Evolutionary conservation across 768 basidiomycete species (phyloP).

Genomic region (Mycena leptocephala): DNA sequence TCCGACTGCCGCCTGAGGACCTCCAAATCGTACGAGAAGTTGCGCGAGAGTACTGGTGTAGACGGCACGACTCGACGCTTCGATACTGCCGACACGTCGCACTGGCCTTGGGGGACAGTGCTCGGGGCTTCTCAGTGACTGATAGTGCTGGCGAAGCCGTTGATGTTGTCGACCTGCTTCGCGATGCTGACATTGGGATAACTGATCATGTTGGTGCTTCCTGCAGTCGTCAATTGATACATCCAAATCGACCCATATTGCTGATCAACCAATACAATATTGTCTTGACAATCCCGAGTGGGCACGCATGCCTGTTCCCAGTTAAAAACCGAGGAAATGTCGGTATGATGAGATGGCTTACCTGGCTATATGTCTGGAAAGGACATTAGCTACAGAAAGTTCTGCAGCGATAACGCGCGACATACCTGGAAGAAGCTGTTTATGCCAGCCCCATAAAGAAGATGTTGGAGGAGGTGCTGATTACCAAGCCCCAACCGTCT

Average conservation of each 20-base stretch:
- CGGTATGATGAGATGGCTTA: background rate
- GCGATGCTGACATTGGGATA: constrained; percentile 54
- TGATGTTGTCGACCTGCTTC: constrained; percentile 51
- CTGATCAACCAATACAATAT: constrained; percentile 48
- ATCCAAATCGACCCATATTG: constrained; percentile 56
- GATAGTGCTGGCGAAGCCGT: constrained; percentile 63
- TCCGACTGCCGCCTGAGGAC: background rate
- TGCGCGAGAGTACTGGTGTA: no score
- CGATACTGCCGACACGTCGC: no score
- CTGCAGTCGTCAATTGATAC: constrained; percentile 65
- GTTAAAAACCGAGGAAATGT: background rate
- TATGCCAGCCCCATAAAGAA: constrained; percentile 67
- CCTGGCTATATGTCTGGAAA: constrained; percentile 15
- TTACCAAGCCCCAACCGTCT: constrained; percentile 60
- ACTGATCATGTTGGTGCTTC: constrained; percentile 58
- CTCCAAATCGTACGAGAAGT: no score
- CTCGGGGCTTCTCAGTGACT: constrained; percentile 47
- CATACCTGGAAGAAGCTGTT: constrained; percentile 72
- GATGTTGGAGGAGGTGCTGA: constrained; percentile 59
- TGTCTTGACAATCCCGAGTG: background rate
- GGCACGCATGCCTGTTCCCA: background rate
- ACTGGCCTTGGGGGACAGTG: no score
- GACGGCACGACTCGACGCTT: no score
- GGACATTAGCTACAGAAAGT: background rate
- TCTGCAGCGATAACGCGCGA: constrained; percentile 49